Evolutionary conservation across 306 rosid species (phyloP), one percentile per base, ranked within the genome.

Genomic region (Sindora glabra): DNA sequence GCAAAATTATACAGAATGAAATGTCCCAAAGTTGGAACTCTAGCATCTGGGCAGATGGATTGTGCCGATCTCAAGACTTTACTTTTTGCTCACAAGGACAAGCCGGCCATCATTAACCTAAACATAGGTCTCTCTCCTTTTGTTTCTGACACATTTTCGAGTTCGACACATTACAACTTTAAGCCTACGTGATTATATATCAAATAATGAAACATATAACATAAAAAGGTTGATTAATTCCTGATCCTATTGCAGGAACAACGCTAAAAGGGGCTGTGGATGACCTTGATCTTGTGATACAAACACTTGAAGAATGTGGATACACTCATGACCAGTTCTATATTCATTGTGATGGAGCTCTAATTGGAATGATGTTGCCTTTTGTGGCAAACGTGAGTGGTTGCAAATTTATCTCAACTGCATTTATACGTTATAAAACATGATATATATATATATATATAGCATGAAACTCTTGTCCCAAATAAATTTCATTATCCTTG

Each of bases 281-380:
- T n/a, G n/a, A n/a, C n/a, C n/a, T n/a, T n/a, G n/a, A n/a, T n/a
- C n/a, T n/a, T n/a, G n/a, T 82, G 22, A 61, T 83, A 24, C 44
- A 56, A 44, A 76, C 81, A 25, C 83, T 79, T 5, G 80, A 66
- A 61, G 73, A 79, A 46, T 53, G 67, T 70, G 89, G 89, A 7
- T 79, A 67, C 52, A 46, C 66, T 0, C 74, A 52, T 10, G 79
- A 79, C 52, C 71, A 81, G 44, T 83, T 83, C 72, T 83, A 83
- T 39, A 83, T 83, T 54, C 89, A 83, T 47, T 83, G 89, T 11
- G 83, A 83, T 19, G 89, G 79, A 37, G 89, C 86, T 2, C 59
- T 83, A 22, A 73, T 76, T 47, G 89, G 89, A 50, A 76, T 83
- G 30, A 83, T 83, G 86, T 74, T 83, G 82, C 89, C 89, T 39